Conservation (phyloP, 306 rosid genomes). For the Ammopiptanthus mongolicus region DNA sequence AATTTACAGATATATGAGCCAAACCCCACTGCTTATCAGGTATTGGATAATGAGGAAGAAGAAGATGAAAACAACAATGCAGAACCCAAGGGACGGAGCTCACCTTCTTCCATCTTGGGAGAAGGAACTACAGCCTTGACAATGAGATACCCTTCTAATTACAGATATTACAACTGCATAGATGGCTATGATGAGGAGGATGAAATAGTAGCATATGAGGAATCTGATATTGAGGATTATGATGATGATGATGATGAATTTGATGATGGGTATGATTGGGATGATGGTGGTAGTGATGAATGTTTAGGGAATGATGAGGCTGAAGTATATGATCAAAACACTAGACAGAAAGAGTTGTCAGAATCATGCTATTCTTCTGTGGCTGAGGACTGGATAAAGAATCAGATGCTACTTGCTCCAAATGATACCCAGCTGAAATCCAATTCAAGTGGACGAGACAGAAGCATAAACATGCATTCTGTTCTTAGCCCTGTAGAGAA, state of each 20-base stretch:
- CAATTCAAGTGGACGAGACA: constrained; percentile 24
- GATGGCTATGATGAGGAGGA: constrained; percentile 60
- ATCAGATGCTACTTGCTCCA: neutral
- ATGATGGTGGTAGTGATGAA: neutral
- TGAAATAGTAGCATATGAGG: constrained; percentile 35
- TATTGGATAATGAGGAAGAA: constrained; percentile 46
- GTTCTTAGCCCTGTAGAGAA: constrained; percentile 80
- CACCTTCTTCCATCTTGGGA: constrained; percentile 17
- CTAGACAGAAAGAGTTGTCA: constrained; percentile 29
- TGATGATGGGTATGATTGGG: constrained; percentile 26
- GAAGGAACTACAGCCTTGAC: constrained; percentile 21
- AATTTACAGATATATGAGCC: constrained; percentile 79
- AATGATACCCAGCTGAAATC: constrained; percentile 45
- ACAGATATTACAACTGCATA: constrained; percentile 68
- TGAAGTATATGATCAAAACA: constrained; percentile 24
- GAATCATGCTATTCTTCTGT: constrained; percentile 12
- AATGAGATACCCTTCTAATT: constrained; percentile 43
- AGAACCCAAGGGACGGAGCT: constrained; percentile 19
- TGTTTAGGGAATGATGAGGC: constrained; percentile 20
- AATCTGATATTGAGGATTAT: constrained; percentile 46
- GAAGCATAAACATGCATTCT: constrained; percentile 38
- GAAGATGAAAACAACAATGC: constrained; percentile 19
- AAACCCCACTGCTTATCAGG: constrained; percentile 41
- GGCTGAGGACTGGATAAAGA: constrained; percentile 17
- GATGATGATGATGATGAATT: constrained; percentile 41